Conservation (phyloP, 306 rosid species). For the Senna tora region DNA sequence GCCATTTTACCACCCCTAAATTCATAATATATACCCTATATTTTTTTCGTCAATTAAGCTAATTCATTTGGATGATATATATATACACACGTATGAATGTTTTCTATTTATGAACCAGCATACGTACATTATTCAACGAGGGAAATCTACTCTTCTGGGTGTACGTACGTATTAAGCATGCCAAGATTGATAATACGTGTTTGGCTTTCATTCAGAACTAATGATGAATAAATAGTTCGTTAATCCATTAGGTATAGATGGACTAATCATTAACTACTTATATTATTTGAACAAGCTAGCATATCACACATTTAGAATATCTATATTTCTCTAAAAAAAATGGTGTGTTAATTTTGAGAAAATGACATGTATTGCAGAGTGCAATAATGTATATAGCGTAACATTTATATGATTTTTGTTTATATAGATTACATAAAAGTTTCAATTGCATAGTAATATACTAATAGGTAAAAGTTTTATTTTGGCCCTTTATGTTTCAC, state of each 20-base stretch:
- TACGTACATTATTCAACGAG: not conserved
- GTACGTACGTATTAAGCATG: not conserved
- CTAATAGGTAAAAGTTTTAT: no score
- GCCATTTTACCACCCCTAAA: no score
- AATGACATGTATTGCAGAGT: no score
- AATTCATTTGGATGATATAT: no score
- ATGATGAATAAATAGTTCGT: not conserved
- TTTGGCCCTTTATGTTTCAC: no score
- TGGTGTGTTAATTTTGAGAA: not conserved
- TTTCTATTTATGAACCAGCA: conserved; percentile 8
- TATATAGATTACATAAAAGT: no score
- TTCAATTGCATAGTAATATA: no score
- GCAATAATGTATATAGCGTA: no score
- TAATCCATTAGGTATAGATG: not conserved
- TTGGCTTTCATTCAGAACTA: not conserved
- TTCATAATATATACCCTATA: no score
- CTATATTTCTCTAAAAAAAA: not conserved
- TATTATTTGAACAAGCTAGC: not conserved
- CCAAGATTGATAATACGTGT: not conserved
- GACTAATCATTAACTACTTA: not conserved
- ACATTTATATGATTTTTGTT: no score
- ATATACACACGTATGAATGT: not conserved
- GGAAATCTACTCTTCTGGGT: not conserved
- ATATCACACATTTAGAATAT: not conserved
- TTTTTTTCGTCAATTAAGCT: no score